Evolutionary conservation across 2,329 filamentous ascomycete species (phyloP), one percentile per base, ranked within the genome.

Genomic region (Colletotrichum truncatum): DNA sequence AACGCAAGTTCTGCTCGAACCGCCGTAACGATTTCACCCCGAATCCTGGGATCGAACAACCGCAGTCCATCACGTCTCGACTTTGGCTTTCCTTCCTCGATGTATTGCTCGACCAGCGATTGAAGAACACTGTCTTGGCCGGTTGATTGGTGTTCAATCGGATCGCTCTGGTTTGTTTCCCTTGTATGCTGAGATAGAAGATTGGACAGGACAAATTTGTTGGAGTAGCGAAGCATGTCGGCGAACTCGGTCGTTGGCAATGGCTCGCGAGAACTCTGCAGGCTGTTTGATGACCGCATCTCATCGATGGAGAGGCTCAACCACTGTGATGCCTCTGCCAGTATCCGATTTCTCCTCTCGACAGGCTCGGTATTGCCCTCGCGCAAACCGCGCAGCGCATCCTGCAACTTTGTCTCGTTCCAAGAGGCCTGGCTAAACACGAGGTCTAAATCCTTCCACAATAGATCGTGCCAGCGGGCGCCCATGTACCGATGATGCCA

Each of bases 1-100:
- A 75, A 70, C 5, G 48, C 26, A 16, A 80, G 56, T 66, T 78
- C 75, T 16, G 75, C 73, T 23, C 72, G 70, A 16, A 78, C 61
- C 2, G 75, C 75, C 6, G 74, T 70, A 21, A 72, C 51, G 3
- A 78, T 70, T 66, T 79, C 77, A 36, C 71, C 65, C 49, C 51
- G 54, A 45, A 53, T 68, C 32, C 62, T 46, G 12, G 45, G 39
- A 49, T 64, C 62, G 30, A 66, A 68, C 11, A 68, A 41, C 25
- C 46, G 52, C 9, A 59, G 52, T 51, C 23, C 52, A 28, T 61
- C 54, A 45, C 53, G 45, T 43, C 46, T 53, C 28, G 45, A 60
- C 32, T 43, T 57, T 43, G 63, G 63, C 36, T 18, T 41, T 49
- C 64, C 64, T n/a, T 66, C 60, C 32, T 53, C 52, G 14, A 66